A percentile compares a stretch with the other conserved stretches of the same genome.
phyloP scores from a whole-genome alignment of 768 basidiomycete genomes.

The Lactarius deliciosus region DNA sequence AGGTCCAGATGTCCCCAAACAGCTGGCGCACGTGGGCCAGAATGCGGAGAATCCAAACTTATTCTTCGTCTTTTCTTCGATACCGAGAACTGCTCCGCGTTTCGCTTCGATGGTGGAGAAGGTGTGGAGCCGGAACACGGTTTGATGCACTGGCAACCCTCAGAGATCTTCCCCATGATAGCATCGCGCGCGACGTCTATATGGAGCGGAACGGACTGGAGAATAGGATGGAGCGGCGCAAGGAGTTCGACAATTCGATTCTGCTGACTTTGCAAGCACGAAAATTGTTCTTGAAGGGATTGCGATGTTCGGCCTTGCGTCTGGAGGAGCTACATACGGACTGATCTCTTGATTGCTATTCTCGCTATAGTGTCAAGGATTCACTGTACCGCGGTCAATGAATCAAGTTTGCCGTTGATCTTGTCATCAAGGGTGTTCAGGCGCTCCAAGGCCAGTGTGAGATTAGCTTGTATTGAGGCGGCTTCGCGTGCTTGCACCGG shows the following conservation, averaged over 20 bases:
- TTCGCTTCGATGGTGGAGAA: slow-evolving; percentile 3
- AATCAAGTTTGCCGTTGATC: slow-evolving; percentile 28
- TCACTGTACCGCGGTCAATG: slow-evolving; percentile 23
- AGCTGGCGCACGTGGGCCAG: not conserved
- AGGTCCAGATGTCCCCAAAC: not conserved
- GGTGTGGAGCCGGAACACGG: not conserved
- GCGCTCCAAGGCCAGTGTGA: slow-evolving; percentile 24
- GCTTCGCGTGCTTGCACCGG: slow-evolving; percentile 49
- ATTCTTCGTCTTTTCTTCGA: slow-evolving; percentile 20
- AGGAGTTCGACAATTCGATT: slow-evolving; percentile 53
- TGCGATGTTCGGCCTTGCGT: slow-evolving; percentile 15
- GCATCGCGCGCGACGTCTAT: slow-evolving; percentile 41
- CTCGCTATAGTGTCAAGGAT: not conserved
- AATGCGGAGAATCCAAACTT: not conserved
- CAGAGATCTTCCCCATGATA: slow-evolving; percentile 31
- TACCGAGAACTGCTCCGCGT: not conserved
- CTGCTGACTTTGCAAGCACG: slow-evolving; percentile 51
- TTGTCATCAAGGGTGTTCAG: slow-evolving; percentile 33
- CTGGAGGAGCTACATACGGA: slow-evolving; percentile 20
- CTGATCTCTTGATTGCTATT: not conserved
- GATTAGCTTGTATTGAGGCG: slow-evolving; percentile 25
- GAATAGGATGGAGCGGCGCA: slow-evolving; percentile 56
- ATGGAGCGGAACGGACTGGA: slow-evolving; percentile 59
- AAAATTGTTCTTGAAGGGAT: slow-evolving; percentile 28
- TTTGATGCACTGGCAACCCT: slow-evolving; percentile 16